Evolutionary conservation across 768 basidiomycete genomes (phyloP).

Genomic region (Boletus rubropictus): DNA sequence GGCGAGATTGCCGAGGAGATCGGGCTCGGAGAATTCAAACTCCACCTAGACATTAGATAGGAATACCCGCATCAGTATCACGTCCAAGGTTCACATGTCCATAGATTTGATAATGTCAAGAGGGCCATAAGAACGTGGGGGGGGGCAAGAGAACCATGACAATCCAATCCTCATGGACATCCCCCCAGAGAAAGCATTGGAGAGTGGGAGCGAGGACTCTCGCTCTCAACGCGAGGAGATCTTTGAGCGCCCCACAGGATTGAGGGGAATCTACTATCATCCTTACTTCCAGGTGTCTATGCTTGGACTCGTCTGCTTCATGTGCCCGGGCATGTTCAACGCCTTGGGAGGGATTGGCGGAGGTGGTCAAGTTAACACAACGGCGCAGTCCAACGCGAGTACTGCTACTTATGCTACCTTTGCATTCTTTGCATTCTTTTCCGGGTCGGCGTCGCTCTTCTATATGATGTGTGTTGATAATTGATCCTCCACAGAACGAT

Average conservation of each 20-base stretch:
- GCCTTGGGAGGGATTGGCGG: slow-evolving; percentile 75
- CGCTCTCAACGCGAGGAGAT: slow-evolving; percentile 26
- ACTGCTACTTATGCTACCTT: slow-evolving; percentile 63
- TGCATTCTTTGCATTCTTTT: slow-evolving; percentile 57
- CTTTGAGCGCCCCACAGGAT: slow-evolving; percentile 45
- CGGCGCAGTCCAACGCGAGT: slow-evolving; percentile 65
- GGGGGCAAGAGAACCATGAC: background rate
- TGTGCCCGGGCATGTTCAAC: slow-evolving; percentile 69
- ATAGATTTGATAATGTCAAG: background rate
- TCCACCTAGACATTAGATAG: too few relatives aligned
- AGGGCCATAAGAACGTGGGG: slow-evolving; percentile 12
- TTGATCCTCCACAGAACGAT: slow-evolving; percentile 45
- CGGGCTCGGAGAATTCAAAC: too few relatives aligned
- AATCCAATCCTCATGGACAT: slow-evolving; percentile 4
- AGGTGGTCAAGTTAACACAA: slow-evolving; percentile 65
- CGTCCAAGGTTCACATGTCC: slow-evolving; percentile 7
- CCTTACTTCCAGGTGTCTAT: slow-evolving; percentile 42
- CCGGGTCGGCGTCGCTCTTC: slow-evolving; percentile 46
- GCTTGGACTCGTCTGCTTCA: slow-evolving; percentile 63
- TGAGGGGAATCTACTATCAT: slow-evolving; percentile 54
- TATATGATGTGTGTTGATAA: background rate
- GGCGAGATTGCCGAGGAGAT: too few relatives aligned
- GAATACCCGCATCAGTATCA: too few relatives aligned
- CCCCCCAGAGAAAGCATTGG: slow-evolving; percentile 17
- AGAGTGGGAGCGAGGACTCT: slow-evolving; percentile 27